Conservation (phyloP, 495 filamentous ascomycete genomes). For the Penicillium flavigenum region DNA sequence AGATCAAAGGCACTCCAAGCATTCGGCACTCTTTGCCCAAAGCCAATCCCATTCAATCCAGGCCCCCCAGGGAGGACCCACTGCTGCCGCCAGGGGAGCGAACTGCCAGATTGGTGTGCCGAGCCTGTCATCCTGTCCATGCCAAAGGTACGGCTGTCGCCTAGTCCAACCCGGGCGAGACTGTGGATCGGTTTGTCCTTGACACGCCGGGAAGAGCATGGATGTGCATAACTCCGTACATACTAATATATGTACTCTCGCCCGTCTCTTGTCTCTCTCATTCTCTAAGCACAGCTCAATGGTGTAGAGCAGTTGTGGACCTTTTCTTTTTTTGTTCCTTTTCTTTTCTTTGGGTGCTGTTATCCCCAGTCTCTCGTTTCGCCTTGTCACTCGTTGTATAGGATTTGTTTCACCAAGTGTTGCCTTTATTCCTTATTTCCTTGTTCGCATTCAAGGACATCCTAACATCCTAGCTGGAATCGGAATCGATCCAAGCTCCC, state of each 20-base stretch:
- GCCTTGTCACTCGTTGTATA: slow-evolving; percentile 30
- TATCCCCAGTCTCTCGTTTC: slow-evolving; percentile 28
- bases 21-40: slow-evolving; percentile 1
- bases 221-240: slow-evolving; percentile 27
- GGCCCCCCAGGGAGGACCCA: slow-evolving; percentile 7
- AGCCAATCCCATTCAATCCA: slow-evolving; percentile 11
- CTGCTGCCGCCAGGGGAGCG: slow-evolving; percentile 22
- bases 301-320: slow-evolving; percentile 26
- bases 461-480: neutral
- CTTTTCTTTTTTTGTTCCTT: slow-evolving; percentile 24
- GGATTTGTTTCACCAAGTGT: slow-evolving; percentile 23
- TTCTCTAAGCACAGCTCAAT: slow-evolving; percentile 24
- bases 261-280: slow-evolving; percentile 6
- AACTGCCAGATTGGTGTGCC: slow-evolving; percentile 21
- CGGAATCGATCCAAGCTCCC: neutral
- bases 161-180: slow-evolving; percentile 23
- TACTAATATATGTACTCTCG: slow-evolving; percentile 27
- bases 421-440: slow-evolving; percentile 16
- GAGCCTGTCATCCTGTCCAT: slow-evolving; percentile 28
- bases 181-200: slow-evolving; percentile 25
- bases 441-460: slow-evolving; percentile 8
- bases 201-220: slow-evolving; percentile 26
- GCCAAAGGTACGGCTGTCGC: slow-evolving; percentile 30
- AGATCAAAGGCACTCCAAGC: slow-evolving; percentile 8
- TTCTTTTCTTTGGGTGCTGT: slow-evolving; percentile 25